Evolutionary conservation across 805 yeast genomes (phyloP), one percentile per base, ranked within the genome.

Genomic region (Candida sonorensis): DNA sequence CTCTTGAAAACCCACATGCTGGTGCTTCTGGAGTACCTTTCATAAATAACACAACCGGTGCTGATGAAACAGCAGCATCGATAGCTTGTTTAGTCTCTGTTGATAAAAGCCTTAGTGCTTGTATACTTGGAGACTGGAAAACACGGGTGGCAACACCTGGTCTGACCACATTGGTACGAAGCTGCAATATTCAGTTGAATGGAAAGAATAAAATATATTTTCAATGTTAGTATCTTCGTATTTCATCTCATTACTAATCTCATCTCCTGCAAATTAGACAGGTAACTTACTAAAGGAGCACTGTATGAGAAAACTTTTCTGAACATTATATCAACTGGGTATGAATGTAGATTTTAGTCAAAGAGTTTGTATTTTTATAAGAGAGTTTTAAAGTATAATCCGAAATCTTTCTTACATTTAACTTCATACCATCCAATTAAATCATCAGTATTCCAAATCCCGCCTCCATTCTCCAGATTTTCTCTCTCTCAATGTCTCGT

Each of bases 21-120:
- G 98, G 98, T 38, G 82, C 87, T 51, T 90, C 94, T 12, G 98
- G 98, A 3, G 96, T 90, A 12, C 98, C 98, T 62, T 92, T 92
- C 98, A 92, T 92, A 64, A 92, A 92, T 27, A 92, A 67, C 7
- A 92, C 98, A 14, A 92, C 97, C 7, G 95, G 95, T 1, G 97
- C 92, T 7, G 94, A 79, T 4, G 62, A 65, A 17, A 92, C 81
- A 2, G 97, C 97, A 27, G 73, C 69, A 46, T 83, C 86, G 38
- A 92, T 88, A 29, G 97, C 97, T 16, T 71, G 66, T 44, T 72
- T 75, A 40, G 90, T 82, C 45, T 86, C 95, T 7, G 78, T 72
- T 13, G 94, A 81, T 39, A 92, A 51, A 33, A 68, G 72, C 38
- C 61, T 48, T 7, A 36, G 27, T 8, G 34, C 9, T 18, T 6